These are phyloP conservation scores for Inga oerstediana DNA, from an alignment of 306 rosid species.

Conservation along the genomic window DNA sequence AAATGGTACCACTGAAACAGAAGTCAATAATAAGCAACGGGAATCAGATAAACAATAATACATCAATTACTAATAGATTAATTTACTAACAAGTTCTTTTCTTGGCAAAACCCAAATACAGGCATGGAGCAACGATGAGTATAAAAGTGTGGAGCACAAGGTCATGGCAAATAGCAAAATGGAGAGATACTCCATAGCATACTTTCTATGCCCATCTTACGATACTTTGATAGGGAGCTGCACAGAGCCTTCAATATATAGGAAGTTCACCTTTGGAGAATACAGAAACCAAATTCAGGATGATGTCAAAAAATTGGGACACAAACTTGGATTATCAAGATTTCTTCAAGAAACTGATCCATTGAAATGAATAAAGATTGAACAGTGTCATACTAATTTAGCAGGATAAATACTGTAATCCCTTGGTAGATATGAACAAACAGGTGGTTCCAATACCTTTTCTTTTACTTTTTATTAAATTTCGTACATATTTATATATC, in stretches of 20 bases:
- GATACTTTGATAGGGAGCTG: constrained; percentile 65
- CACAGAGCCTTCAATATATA: constrained; percentile 70
- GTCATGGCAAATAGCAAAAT: constrained; percentile 58
- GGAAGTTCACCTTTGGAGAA: constrained; percentile 78
- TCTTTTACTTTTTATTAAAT: not conserved
- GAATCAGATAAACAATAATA: not conserved
- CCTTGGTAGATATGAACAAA: constrained; percentile 2
- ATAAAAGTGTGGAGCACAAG: constrained; percentile 89
- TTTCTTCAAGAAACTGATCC: constrained; percentile 42
- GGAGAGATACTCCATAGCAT: constrained; percentile 82
- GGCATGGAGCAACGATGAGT: constrained; percentile 93
- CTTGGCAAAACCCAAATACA: constrained; percentile 37
- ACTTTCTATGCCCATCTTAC: constrained; percentile 87
- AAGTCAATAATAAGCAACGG: constrained; percentile 8
- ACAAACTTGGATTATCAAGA: constrained; percentile 78
- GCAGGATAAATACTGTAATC: constrained; percentile 9
- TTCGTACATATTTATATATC: not conserved
- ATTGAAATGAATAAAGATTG: constrained; percentile 11
- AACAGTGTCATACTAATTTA: not conserved
- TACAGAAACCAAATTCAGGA: constrained; percentile 74
- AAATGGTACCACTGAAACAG: not conserved
- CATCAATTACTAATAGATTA: constrained; percentile 25
- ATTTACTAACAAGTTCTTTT: constrained; percentile 33
- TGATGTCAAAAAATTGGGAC: constrained; percentile 73
- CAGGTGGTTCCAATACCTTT: constrained; percentile 17